phyloP scores from a whole-genome alignment of 202 grass and related monocot genomes.

The Musa balbisiana region DNA sequence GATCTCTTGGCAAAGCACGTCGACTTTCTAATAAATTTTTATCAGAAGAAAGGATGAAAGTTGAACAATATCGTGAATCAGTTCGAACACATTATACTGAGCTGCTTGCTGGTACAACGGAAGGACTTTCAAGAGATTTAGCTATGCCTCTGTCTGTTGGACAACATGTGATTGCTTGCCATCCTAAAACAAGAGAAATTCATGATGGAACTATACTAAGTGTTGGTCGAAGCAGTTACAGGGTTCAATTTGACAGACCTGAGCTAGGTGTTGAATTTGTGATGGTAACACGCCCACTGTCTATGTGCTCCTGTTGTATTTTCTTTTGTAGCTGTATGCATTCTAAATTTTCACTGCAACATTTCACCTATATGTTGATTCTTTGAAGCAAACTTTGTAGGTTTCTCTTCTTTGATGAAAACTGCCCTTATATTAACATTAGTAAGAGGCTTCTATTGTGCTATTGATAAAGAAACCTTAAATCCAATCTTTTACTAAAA shows the following conservation, averaged over 20 bases:
- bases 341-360: no score
- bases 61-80: constrained; percentile 79
- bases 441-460: no score
- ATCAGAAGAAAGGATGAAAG: constrained; percentile 81
- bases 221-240: constrained; percentile 51
- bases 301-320: no score
- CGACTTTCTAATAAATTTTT: constrained; percentile 85
- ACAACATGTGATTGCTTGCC: constrained; percentile 80
- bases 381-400: no score
- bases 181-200: constrained; percentile 97
- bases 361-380: no score
- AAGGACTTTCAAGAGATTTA: constrained; percentile 83
- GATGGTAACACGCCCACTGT: constrained; percentile 40
- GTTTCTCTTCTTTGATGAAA: no score
- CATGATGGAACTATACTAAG: constrained; percentile 89
- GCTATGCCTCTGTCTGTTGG: constrained; percentile 81
- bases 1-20: constrained; percentile 97
- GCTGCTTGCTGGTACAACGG: constrained; percentile 62
- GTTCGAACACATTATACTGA: constrained; percentile 86
- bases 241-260: constrained; percentile 84
- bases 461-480: no score
- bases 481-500: no score
- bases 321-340: no score
- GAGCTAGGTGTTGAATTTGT: constrained; percentile 83
- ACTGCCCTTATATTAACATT: no score